Conservation (phyloP, 2,329 filamentous ascomycete species). For the Stromatinia cepivora region DNA sequence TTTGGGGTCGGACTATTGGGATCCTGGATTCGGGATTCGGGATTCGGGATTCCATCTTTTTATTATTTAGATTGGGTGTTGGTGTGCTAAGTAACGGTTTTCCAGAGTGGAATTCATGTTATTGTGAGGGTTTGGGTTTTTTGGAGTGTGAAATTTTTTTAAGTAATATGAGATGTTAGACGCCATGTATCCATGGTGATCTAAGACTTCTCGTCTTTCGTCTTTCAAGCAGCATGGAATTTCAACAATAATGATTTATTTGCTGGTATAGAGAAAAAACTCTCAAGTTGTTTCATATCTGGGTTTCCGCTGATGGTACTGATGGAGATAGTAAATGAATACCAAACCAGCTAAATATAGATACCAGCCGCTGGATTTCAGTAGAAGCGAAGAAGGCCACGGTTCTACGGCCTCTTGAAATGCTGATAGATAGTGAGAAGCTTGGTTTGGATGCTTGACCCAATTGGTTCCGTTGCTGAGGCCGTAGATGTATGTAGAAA, state of each 20-base stretch:
- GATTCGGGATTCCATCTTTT: no score
- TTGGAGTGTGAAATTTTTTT: no score
- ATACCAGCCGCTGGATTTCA: neutral
- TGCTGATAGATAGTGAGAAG: neutral
- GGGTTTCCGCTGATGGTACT: constrained; percentile 40
- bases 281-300: constrained; percentile 16
- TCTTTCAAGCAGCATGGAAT: constrained; percentile 3
- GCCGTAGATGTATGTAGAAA: constrained; percentile 9
- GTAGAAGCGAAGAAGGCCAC: constrained; percentile 6
- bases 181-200: no score
- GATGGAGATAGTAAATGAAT: neutral
- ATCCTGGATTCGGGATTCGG: no score
- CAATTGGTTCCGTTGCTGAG: neutral
- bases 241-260: neutral
- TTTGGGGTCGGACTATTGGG: no score
- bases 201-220: no score
- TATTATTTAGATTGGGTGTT: no score
- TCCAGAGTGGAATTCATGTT: no score
- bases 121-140: no score
- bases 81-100: no score
- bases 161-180: no score
- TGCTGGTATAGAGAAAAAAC: constrained; percentile 10
- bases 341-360: neutral
- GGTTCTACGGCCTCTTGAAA: constrained; percentile 1
- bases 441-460: neutral